Base-by-base conservation (phyloP, 2,329 filamentous ascomycete species). In the Fusarium buharicum region DNA sequence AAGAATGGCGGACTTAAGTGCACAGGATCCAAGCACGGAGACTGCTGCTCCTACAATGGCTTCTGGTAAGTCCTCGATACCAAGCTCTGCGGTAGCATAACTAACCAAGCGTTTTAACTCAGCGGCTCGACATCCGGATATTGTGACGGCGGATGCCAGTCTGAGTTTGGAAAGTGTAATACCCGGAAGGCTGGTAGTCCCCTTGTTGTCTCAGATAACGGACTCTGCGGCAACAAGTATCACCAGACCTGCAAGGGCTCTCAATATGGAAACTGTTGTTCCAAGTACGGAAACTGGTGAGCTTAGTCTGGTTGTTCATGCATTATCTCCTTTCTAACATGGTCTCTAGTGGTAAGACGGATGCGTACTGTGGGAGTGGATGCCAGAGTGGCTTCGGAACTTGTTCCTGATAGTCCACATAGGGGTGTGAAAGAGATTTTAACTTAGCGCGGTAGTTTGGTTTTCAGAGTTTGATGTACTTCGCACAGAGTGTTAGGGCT, bases 21-120 rank as follows among this genome's bases (percentile, higher is more conserved):
- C 49, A 64, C 70, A 20, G 72, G 68, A 13, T 75, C 74, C 1
- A 50, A 33, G 9, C 74, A 70, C 55, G 76, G 75, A 12, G 69
- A 72, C 56, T 79, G 78, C 63, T 80, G 78, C 46, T 78, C 77
- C 2, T 69, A 64, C 33, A 66, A 62, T 36, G 74, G 73, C 13
- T 75, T 64, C 64, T 77, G 74, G 74, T 76, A 57, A 53, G 73
- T 71, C 31, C 24, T 17, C 7, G 13, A 16, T 4, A 12, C 4
- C 12, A 27, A 4, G 5, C 9, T 20, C 16, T 12, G 13, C 16
- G 5, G 5, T 4, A 24, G 12, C 4, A 4, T n/a, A 20, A 16
- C 34, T 48, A 13, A 54, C 27, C 10, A 40, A 30, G 16, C 10
- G 9, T 36, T 5, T 38, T 10, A 6, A 11, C 24, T 28, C 11